Evolutionary conservation across 768 basidiomycete species (phyloP).

Genomic region (Goffeauzyma gilvescens): DNA sequence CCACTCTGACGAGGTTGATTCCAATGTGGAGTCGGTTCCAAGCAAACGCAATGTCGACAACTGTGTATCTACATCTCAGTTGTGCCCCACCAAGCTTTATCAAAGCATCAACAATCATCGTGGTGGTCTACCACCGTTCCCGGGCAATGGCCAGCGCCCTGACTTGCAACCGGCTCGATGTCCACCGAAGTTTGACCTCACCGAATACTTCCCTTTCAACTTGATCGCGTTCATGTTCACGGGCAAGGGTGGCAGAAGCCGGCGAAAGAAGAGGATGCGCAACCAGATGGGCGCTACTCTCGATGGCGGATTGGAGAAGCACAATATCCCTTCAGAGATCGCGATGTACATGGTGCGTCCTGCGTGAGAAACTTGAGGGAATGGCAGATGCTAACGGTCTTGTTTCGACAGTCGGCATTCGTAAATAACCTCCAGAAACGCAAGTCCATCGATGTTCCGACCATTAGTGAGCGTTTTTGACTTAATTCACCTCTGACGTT

Average conservation of each 20-base stretch:
- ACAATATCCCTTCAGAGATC: constrained; percentile 25
- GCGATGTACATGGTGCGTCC: constrained; percentile 22
- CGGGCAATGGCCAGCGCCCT: too few species aligned
- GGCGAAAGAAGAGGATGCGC: constrained; percentile 10
- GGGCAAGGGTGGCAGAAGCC: too few species aligned
- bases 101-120: too few species aligned
- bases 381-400: neutral
- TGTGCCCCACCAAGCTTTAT: too few species aligned
- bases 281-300: constrained; percentile 4
- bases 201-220: constrained; percentile 1
- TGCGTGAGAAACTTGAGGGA: neutral
- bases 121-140: too few species aligned
- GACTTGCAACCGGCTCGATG: neutral
- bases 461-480: constrained; percentile 8
- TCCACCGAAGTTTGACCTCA: constrained; percentile 1
- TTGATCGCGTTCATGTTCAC: constrained; percentile 8
- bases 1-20: neutral
- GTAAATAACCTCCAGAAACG: constrained; percentile 19
- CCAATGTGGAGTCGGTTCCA: neutral
- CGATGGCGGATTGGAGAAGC: constrained; percentile 1
- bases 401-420: constrained; percentile 10
- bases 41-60: neutral
- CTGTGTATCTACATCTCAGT: neutral
- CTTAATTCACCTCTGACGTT: neutral
- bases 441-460: constrained; percentile 25